Percentiles rank a stretch among this genome's conserved stretches.
phyloP scores from a whole-genome alignment of 164 flowering plant genomes.

The Magnolia kwangsiensis region DNA sequence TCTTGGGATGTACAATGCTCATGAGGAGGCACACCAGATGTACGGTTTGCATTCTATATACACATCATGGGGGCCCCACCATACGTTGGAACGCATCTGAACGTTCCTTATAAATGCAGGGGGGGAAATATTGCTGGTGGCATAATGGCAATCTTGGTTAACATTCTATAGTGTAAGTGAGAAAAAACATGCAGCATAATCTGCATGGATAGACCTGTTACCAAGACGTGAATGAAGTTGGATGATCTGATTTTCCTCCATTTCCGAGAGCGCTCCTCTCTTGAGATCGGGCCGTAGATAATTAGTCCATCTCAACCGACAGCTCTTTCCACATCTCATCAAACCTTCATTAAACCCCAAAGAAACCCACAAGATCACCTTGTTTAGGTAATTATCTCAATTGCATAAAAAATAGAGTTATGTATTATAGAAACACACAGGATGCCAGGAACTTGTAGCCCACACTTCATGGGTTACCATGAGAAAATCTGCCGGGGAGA shows the following conservation, averaged over 20 bases:
- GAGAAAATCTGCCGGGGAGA: too few species aligned
- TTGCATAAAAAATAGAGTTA: neutral
- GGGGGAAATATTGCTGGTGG: neutral
- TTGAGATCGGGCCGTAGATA: conserved; percentile 78
- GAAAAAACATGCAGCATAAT: neutral
- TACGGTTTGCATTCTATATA: too few species aligned
- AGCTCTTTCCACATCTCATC: conserved; percentile 80
- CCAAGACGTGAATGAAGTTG: conserved; percentile 65
- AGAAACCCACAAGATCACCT: neutral
- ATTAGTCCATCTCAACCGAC: conserved; percentile 78
- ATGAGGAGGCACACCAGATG: too few species aligned
- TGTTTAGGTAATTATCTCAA: neutral
- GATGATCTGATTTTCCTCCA: conserved; percentile 65
- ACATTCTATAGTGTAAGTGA: too few species aligned
- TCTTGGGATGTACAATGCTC: too few species aligned
- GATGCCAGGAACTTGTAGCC: too few species aligned
- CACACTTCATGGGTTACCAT: too few species aligned
- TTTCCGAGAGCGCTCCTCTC: conserved; percentile 58
- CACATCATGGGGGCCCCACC: too few species aligned
- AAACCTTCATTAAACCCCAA: conserved; percentile 36
- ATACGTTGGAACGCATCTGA: too few species aligned
- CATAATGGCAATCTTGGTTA: neutral
- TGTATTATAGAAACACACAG: too few species aligned
- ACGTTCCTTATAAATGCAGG: neutral
- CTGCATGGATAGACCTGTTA: conserved; percentile 41